These are phyloP conservation scores for Arthrobotrys sinensis DNA, from an alignment of 2,329 filamentous ascomycete genomes.

Conservation along the genomic window DNA sequence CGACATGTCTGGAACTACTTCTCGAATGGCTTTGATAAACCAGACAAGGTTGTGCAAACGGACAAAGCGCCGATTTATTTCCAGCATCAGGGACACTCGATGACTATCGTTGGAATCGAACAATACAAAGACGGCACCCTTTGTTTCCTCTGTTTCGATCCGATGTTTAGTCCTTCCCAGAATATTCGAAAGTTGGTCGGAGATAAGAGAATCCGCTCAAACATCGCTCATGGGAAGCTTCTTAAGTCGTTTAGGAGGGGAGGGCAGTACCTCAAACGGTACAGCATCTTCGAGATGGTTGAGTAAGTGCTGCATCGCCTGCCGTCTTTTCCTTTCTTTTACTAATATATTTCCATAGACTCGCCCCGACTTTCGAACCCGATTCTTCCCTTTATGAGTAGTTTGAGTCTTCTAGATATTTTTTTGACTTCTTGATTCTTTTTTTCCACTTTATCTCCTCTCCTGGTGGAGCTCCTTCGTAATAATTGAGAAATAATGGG, in stretches of 20 bases:
- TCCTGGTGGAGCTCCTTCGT: background rate
- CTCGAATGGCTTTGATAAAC: slow-evolving; percentile 65
- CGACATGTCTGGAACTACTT: slow-evolving; percentile 83
- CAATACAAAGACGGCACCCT: slow-evolving; percentile 75
- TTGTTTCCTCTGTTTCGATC: slow-evolving; percentile 86
- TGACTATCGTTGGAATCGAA: slow-evolving; percentile 91
- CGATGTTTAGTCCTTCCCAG: slow-evolving; percentile 75
- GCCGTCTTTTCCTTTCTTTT: background rate
- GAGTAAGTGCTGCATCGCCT: slow-evolving; percentile 71
- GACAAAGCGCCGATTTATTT: slow-evolving; percentile 87
- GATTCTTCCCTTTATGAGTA: slow-evolving; percentile 49
- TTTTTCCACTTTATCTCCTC: background rate
- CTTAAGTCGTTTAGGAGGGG: slow-evolving; percentile 83
- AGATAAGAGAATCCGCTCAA: slow-evolving; percentile 68
- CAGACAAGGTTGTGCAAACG: slow-evolving; percentile 77
- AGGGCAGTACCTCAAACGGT: slow-evolving; percentile 77
- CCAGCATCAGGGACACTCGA: slow-evolving; percentile 88
- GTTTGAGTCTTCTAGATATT: background rate
- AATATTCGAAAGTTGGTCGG: slow-evolving; percentile 75
- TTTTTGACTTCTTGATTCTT: background rate
- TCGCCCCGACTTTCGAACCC: slow-evolving; percentile 36
- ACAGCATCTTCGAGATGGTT: slow-evolving; percentile 84
- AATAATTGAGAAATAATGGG: background rate
- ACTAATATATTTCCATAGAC: slow-evolving; percentile 23
- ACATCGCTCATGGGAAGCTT: slow-evolving; percentile 71